phyloP scores from a whole-genome alignment of 2,329 filamentous ascomycete genomes.

The Neonectria hederae region DNA sequence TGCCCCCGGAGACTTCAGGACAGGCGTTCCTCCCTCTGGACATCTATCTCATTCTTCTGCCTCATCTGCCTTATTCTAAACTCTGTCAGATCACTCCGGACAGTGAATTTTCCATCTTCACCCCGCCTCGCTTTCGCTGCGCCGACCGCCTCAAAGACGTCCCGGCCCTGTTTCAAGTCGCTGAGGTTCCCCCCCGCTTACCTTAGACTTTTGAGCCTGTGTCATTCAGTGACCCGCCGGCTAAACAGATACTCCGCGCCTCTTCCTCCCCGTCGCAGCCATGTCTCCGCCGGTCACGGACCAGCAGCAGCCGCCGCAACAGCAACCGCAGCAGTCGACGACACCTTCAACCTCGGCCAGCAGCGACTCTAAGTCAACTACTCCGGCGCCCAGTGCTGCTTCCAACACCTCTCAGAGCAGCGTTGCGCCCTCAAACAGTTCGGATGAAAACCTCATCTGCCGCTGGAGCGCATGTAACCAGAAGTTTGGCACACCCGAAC shows the following conservation, averaged over 20 bases:
- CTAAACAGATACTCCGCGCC: conserved; percentile 35
- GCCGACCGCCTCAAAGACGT: conserved; percentile 7
- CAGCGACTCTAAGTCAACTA: conserved; percentile 62
- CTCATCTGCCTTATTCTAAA: conserved; percentile 3
- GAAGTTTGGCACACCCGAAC: conserved; percentile 66
- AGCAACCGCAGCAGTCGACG: conserved; percentile 34
- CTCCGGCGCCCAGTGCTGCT: conserved; percentile 61
- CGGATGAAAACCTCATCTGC: conserved; percentile 66
- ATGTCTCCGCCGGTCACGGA: conserved; percentile 48
- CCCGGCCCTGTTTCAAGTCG: conserved; percentile 15
- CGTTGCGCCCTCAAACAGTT: conserved; percentile 49
- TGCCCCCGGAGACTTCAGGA: conserved; percentile 41
- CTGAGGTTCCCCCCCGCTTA: conserved; percentile 5
- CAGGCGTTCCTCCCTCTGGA: conserved; percentile 34
- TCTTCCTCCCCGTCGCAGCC: conserved; percentile 7
- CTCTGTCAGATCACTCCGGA: conserved; percentile 4
- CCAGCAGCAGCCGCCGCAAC: conserved; percentile 35
- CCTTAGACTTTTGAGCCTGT: conserved; percentile 25
- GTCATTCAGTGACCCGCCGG: conserved; percentile 26
- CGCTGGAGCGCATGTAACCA: conserved; percentile 69
- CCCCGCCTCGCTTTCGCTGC: background rate
- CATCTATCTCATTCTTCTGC: conserved; percentile 26
- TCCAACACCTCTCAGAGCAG: conserved; percentile 57
- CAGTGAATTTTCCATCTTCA: background rate
- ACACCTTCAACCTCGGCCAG: conserved; percentile 46